A percentile compares a stretch with the other conserved stretches of the same genome.
These are phyloP conservation scores for Alisma plantagoaquatica DNA, from an alignment of 106 monocot species.

Conservation along the genomic window DNA sequence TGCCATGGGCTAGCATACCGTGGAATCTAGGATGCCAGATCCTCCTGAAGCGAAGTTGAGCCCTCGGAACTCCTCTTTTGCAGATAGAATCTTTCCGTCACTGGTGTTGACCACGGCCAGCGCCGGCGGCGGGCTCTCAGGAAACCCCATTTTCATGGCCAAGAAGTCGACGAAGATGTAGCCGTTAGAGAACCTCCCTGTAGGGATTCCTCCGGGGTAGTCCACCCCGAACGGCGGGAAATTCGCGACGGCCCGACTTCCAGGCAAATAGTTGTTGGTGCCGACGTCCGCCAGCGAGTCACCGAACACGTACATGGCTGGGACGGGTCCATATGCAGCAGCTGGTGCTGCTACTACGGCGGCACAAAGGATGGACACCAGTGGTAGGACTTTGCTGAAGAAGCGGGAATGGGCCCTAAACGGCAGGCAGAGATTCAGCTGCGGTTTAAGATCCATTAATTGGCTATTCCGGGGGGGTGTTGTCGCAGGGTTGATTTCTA, in stretches of 20 bases:
- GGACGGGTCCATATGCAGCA: neutral
- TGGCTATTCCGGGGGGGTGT: too few relatives aligned
- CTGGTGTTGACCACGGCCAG: conserved; percentile 1
- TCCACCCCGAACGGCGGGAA: conserved; percentile 3
- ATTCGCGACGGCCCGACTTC: neutral
- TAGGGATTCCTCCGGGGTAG: conserved; percentile 4
- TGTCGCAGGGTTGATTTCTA: too few relatives aligned
- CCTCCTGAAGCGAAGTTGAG: conserved; percentile 7
- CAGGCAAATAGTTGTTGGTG: conserved; percentile 8
- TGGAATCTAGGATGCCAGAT: too few relatives aligned
- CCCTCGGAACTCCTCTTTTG: too few relatives aligned
- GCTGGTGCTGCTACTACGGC: too few relatives aligned
- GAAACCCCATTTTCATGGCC: conserved; percentile 1
- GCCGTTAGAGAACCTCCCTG: conserved; percentile 8
- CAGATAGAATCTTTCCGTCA: neutral
- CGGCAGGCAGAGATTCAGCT: too few relatives aligned
- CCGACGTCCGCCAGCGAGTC: conserved; percentile 5
- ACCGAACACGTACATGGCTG: conserved; percentile 5
- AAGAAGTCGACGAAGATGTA: conserved; percentile 3
- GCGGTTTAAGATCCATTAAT: too few relatives aligned
- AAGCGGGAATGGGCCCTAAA: too few relatives aligned
- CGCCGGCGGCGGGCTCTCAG: conserved; percentile 3
- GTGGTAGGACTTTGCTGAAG: too few relatives aligned
- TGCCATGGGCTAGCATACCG: neutral
- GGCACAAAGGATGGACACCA: too few relatives aligned